phyloP scores from a whole-genome alignment of 2,329 filamentous ascomycete species.

The Neospermospora avenae region DNA sequence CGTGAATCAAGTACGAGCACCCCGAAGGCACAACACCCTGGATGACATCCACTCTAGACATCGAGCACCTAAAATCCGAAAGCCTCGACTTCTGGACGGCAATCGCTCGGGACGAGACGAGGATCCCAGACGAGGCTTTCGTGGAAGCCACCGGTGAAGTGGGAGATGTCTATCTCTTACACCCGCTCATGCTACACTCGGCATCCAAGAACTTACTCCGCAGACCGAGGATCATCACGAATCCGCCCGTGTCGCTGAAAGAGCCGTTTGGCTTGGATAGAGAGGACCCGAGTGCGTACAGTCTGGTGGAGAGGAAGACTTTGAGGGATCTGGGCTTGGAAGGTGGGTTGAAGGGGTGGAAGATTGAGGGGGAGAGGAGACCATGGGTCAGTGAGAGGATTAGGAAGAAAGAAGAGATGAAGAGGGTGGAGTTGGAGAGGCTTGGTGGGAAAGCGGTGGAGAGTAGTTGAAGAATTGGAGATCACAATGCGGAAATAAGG shows the following conservation, averaged over 20 bases:
- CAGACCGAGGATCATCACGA: conserved; percentile 50
- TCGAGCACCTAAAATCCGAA: conserved; percentile 42
- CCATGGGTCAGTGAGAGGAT: conserved; percentile 45
- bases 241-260: conserved; percentile 49
- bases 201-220: conserved; percentile 48
- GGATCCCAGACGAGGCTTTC: conserved; percentile 39
- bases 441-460: not conserved
- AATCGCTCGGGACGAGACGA: conserved; percentile 16
- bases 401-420: conserved; percentile 43
- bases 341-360: conserved; percentile 46
- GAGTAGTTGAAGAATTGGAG: not conserved
- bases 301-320: conserved; percentile 51
- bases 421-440: conserved; percentile 40
- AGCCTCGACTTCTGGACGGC: conserved; percentile 40
- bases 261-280: conserved; percentile 50
- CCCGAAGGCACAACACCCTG: conserved; percentile 64
- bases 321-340: conserved; percentile 43
- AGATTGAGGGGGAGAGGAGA: conserved; percentile 43
- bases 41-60: conserved; percentile 55
- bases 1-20: conserved; percentile 48
- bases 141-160: conserved; percentile 49
- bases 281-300: conserved; percentile 41
- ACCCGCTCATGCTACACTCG: conserved; percentile 54
- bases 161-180: conserved; percentile 52
- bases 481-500: too few species aligned